These are phyloP conservation scores for Saccharomycopsis capsularis DNA, from an alignment of 805 yeast genomes.

Conservation along the genomic window DNA sequence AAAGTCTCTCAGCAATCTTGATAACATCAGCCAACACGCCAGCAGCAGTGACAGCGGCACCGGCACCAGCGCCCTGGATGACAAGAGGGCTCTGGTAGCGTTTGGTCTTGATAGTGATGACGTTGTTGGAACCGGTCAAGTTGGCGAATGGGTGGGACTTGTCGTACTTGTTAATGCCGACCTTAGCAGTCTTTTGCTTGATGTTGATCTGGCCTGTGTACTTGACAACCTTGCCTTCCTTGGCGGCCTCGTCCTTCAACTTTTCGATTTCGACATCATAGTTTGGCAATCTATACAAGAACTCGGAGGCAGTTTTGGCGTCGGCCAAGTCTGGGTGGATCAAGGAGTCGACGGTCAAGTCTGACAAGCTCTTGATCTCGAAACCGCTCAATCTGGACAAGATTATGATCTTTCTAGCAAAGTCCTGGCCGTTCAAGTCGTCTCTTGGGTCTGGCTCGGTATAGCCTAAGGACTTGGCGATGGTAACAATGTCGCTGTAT, in stretches of 20 bases:
- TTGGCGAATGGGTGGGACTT: conserved; percentile 93
- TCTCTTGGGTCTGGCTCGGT: conserved; percentile 99
- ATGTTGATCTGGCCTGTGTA: conserved; percentile 90
- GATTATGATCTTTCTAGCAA: conserved; percentile 96
- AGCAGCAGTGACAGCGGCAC: conserved; percentile 68
- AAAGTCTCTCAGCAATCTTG: conserved; percentile 76
- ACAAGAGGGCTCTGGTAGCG: conserved; percentile 91
- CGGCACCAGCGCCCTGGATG: conserved; percentile 97
- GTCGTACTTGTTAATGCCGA: conserved; percentile 83
- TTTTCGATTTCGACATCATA: conserved; percentile 75
- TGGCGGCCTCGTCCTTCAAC: conserved; percentile 73
- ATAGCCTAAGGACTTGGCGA: conserved; percentile 88
- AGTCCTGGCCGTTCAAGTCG: conserved; percentile 95
- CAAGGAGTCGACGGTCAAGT: conserved; percentile 90
- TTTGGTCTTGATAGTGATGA: conserved; percentile 82
- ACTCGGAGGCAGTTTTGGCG: conserved; percentile 65
- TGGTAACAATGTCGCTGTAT: conserved; percentile 83
- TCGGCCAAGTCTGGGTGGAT: conserved; percentile 83
- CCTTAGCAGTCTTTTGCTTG: conserved; percentile 60
- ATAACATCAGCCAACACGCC: conserved; percentile 85
- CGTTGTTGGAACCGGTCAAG: conserved; percentile 93
- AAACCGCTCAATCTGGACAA: conserved; percentile 90
- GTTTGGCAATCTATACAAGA: conserved; percentile 70
- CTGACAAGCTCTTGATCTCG: conserved; percentile 74
- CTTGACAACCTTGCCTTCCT: conserved; percentile 81